Evolutionary conservation across 768 basidiomycete genomes (phyloP).

Genomic region (Kwoniella dendrophila): DNA sequence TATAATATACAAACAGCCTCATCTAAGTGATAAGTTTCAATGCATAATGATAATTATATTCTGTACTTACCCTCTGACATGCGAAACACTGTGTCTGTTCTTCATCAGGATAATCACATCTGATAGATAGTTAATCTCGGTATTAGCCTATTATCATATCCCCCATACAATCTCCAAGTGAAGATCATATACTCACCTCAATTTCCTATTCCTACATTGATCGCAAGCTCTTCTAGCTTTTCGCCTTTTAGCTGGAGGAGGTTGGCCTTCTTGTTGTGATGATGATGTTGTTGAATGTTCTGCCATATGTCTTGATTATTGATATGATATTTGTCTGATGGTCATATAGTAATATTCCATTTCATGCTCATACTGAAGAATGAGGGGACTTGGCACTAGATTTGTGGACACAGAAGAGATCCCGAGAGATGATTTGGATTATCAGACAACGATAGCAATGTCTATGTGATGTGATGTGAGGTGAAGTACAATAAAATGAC

Average conservation of each 20-base stretch:
- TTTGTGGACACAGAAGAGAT: too few relatives aligned
- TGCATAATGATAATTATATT: background rate
- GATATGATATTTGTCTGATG: background rate
- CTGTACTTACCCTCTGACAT: conserved; percentile 13
- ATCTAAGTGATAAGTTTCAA: background rate
- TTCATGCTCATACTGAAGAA: too few relatives aligned
- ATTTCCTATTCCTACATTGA: conserved; percentile 17
- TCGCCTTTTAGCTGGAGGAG: conserved; percentile 9
- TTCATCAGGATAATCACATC: conserved; percentile 20
- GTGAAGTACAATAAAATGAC: too few relatives aligned
- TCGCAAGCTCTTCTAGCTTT: conserved; percentile 19
- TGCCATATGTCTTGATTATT: background rate
- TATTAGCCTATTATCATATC: too few relatives aligned
- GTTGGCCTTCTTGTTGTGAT: too few relatives aligned
- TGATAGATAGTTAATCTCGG: too few relatives aligned
- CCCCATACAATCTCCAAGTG: too few relatives aligned
- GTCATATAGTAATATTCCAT: too few relatives aligned
- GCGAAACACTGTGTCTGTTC: background rate
- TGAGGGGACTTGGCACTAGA: too few relatives aligned
- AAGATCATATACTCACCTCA: conserved; percentile 8
- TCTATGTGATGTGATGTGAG: too few relatives aligned
- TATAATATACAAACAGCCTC: background rate
- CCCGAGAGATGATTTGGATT: too few relatives aligned
- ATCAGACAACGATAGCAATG: too few relatives aligned
- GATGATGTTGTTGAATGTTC: background rate